Evolutionary conservation across 306 rosid genomes (phyloP).

Genomic region (Gillenia trifoliata): DNA sequence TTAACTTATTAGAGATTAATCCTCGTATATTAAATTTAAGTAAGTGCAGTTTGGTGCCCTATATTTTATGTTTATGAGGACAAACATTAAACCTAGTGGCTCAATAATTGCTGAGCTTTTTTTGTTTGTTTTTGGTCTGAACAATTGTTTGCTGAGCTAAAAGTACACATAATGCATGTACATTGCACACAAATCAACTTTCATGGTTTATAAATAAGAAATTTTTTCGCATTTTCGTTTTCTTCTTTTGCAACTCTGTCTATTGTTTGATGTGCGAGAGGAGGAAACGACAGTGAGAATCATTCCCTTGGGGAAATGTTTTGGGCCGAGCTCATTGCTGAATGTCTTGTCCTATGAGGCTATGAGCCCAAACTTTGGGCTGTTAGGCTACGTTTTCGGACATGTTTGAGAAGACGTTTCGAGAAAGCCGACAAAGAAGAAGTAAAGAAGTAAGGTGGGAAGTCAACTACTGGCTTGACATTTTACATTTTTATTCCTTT

Average conservation of each 20-base stretch:
- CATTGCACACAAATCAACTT: too few species aligned
- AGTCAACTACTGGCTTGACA: constrained; percentile 18
- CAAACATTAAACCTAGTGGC: too few species aligned
- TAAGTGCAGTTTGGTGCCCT: background rate
- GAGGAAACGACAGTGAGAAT: too few species aligned
- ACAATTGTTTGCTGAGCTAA: too few species aligned
- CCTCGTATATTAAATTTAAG: background rate
- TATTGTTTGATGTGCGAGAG: too few species aligned
- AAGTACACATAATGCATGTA: too few species aligned
- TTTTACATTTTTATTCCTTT: background rate
- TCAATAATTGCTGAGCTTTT: too few species aligned
- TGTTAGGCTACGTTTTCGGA: background rate
- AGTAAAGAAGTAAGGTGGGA: background rate
- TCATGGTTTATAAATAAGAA: too few species aligned
- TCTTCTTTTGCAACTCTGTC: too few species aligned
- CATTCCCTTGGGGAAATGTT: background rate
- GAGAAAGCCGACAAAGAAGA: constrained; percentile 10
- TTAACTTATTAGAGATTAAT: background rate
- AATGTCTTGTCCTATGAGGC: background rate
- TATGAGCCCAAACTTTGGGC: background rate
- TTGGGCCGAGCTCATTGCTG: background rate
- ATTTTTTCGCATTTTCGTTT: too few species aligned
- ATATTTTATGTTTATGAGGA: too few species aligned
- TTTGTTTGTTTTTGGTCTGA: background rate
- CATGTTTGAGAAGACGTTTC: background rate